phyloP scores from a whole-genome alignment of 768 basidiomycete species.

The Coprinellus micaceus region DNA sequence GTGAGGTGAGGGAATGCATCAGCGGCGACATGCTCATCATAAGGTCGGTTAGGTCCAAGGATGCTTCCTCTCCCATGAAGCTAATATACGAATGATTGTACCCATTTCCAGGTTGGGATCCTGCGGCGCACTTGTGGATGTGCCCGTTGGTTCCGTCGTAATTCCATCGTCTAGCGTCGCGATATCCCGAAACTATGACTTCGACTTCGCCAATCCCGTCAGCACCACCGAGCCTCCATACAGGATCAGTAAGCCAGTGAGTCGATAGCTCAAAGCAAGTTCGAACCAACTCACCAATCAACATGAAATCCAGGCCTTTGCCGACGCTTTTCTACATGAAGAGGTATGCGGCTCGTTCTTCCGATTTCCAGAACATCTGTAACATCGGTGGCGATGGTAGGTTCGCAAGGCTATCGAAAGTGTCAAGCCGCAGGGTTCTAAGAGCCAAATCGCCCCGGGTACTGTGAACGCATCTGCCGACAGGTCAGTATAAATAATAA shows the following conservation, averaged over 20 bases:
- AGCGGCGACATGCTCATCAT: constrained; percentile 55
- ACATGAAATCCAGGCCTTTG: constrained; percentile 40
- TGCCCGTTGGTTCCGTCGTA: constrained; percentile 74
- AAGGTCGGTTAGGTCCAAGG: constrained; percentile 30
- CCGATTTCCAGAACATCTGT: background rate
- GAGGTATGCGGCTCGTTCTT: constrained; percentile 36
- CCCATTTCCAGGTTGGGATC: constrained; percentile 61
- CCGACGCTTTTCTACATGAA: constrained; percentile 51
- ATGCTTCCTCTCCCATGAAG: constrained; percentile 1
- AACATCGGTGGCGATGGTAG: constrained; percentile 27
- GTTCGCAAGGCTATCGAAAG: constrained; percentile 41
- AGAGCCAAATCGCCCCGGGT: constrained; percentile 37
- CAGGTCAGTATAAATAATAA: constrained; percentile 43
- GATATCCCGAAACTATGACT: constrained; percentile 73
- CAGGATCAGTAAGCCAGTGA: constrained; percentile 62
- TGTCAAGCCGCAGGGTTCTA: constrained; percentile 39
- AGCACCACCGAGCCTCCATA: constrained; percentile 49
- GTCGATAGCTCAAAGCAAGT: too few species aligned
- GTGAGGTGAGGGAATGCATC: constrained; percentile 73
- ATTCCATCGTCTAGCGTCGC: constrained; percentile 67
- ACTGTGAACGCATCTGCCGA: constrained; percentile 78
- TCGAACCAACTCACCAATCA: background rate
- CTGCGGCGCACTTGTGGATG: constrained; percentile 66
- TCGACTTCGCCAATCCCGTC: constrained; percentile 55
- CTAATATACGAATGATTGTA: background rate